These are phyloP conservation scores for Gigaspora rosea DNA, from an alignment of 192 early-diverging fungal species.

Conservation along the genomic window DNA sequence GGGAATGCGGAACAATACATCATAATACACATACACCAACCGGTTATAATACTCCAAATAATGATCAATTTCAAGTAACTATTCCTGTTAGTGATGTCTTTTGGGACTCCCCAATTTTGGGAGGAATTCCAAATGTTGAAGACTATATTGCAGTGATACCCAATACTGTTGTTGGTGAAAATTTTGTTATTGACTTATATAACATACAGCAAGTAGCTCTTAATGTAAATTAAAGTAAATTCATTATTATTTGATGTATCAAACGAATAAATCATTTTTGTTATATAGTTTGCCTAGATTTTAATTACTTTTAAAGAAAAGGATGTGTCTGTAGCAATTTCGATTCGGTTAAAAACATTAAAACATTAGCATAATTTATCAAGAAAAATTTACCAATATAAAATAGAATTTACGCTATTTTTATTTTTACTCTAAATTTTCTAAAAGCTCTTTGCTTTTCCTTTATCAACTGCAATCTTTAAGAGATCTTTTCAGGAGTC, in stretches of 20 bases:
- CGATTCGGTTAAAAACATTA: not conserved
- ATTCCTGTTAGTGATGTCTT: constrained; percentile 7
- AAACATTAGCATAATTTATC: no score
- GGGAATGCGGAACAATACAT: constrained; percentile 12
- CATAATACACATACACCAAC: constrained; percentile 3
- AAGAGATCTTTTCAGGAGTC: no score
- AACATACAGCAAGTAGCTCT: not conserved
- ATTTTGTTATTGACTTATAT: constrained; percentile 16
- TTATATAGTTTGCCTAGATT: not conserved
- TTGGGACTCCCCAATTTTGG: constrained; percentile 19
- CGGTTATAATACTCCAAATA: constrained; percentile 25
- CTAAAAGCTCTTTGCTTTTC: no score
- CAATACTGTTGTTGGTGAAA: not conserved
- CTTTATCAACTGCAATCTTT: no score
- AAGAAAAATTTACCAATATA: no score
- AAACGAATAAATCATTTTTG: not conserved
- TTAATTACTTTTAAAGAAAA: constrained; percentile 11
- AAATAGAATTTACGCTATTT: no score
- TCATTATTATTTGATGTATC: constrained; percentile 7
- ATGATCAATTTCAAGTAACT: constrained; percentile 11
- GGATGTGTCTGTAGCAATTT: not conserved
- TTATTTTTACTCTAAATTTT: no score
- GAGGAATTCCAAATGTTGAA: not conserved
- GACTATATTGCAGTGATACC: constrained; percentile 16
- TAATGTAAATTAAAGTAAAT: constrained; percentile 1